phyloP scores from a whole-genome alignment of 306 rosid species.

The Cicer bijugum region DNA sequence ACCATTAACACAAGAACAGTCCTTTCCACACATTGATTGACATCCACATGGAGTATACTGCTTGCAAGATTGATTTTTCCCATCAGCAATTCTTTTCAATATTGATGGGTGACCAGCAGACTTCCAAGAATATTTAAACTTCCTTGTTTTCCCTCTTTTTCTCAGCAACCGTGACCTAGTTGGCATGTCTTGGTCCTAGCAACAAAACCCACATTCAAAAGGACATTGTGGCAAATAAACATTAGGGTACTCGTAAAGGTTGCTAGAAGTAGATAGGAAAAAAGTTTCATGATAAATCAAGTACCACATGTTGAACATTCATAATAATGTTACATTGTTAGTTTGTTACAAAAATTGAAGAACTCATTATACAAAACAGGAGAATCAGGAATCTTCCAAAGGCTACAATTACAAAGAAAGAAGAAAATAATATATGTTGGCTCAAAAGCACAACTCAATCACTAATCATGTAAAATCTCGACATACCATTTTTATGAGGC shows the following conservation, averaged over 20 bases:
- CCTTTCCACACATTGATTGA: slow-evolving; percentile 85
- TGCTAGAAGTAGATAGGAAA: slow-evolving; percentile 28
- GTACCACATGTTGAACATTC: neutral
- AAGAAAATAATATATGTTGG: slow-evolving; percentile 27
- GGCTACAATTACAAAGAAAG: slow-evolving; percentile 25
- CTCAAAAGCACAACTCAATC: slow-evolving; percentile 28
- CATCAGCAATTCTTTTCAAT: slow-evolving; percentile 97
- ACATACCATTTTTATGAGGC: slow-evolving; percentile 18
- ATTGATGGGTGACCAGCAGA: slow-evolving; percentile 93
- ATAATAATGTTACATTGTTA: slow-evolving; percentile 2
- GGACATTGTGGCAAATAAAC: slow-evolving; percentile 22
- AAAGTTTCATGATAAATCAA: slow-evolving; percentile 32
- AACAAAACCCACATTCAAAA: slow-evolving; percentile 43
- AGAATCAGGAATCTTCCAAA: slow-evolving; percentile 29
- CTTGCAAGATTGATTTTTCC: slow-evolving; percentile 86
- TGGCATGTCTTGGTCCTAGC: slow-evolving; percentile 77
- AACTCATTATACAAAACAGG: slow-evolving; percentile 20
- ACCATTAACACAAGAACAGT: slow-evolving; percentile 75
- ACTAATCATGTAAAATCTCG: slow-evolving; percentile 1
- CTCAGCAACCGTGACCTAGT: slow-evolving; percentile 75
- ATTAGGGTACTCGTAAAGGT: slow-evolving; percentile 22
- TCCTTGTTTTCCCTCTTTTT: slow-evolving; percentile 87
- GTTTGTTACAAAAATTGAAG: neutral
- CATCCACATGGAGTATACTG: slow-evolving; percentile 92
- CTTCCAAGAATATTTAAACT: slow-evolving; percentile 82